Conservation (phyloP, 345 rosid species). For the Abelmoschus esculentus region DNA sequence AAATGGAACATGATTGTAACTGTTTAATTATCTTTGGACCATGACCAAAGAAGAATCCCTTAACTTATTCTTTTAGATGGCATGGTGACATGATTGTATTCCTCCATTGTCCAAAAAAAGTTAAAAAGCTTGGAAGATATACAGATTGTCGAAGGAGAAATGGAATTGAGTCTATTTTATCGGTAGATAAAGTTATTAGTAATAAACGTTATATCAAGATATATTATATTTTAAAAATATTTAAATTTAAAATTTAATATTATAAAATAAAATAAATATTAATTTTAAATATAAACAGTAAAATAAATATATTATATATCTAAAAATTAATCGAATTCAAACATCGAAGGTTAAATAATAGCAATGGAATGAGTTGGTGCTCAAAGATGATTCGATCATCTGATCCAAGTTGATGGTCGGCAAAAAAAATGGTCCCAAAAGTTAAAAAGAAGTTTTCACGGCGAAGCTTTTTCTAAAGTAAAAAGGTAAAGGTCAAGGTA, state of each 20-base stretch:
- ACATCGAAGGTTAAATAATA: too few species aligned
- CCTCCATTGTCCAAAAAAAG: constrained; percentile 10
- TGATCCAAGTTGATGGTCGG: neutral
- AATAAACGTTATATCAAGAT: too few species aligned
- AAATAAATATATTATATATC: too few species aligned
- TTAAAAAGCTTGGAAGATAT: constrained; percentile 14
- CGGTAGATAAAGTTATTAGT: neutral
- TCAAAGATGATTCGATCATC: neutral
- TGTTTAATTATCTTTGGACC: too few species aligned
- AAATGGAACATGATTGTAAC: too few species aligned
- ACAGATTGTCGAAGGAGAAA: constrained; percentile 28
- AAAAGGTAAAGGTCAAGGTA: too few species aligned
- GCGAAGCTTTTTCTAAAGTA: neutral
- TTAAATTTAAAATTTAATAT: too few species aligned
- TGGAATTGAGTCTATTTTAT: constrained; percentile 10
- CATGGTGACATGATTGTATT: neutral
- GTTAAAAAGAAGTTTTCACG: neutral
- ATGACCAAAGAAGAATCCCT: neutral
- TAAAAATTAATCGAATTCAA: too few species aligned
- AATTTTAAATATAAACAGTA: too few species aligned
- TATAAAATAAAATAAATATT: too few species aligned
- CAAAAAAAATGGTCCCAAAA: neutral
- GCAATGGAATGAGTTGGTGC: neutral
- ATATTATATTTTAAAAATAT: too few species aligned
- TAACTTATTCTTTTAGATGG: neutral